Evolutionary conservation across 371 early-diverging fungal species (phyloP).

Genomic region (Mucor velutinosus): DNA sequence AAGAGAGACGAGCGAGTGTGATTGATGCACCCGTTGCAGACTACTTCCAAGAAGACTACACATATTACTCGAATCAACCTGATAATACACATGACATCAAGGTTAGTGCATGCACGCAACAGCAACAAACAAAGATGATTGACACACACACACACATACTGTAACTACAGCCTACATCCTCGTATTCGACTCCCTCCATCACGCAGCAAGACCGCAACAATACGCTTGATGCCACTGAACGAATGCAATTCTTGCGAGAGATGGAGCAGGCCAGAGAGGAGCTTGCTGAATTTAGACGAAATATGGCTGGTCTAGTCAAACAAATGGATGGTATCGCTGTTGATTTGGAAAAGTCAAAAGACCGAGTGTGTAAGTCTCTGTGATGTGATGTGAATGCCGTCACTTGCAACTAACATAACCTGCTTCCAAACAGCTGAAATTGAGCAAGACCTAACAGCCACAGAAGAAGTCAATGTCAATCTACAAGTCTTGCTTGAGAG

Average conservation of each 20-base stretch:
- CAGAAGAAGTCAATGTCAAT: constrained; percentile 64
- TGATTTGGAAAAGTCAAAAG: constrained; percentile 49
- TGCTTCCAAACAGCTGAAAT: constrained; percentile 42
- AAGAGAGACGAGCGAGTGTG: constrained; percentile 15
- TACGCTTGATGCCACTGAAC: constrained; percentile 20
- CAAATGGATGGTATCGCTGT: constrained; percentile 62
- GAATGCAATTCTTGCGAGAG: constrained; percentile 33
- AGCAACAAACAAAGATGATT: not conserved
- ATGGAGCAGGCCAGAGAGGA: constrained; percentile 55
- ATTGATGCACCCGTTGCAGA: not conserved
- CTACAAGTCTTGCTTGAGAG: constrained; percentile 57
- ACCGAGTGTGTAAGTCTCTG: constrained; percentile 35
- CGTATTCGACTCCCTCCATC: constrained; percentile 22
- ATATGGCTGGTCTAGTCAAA: constrained; percentile 54
- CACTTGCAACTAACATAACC: not conserved
- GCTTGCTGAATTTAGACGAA: constrained; percentile 52
- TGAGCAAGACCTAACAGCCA: constrained; percentile 56
- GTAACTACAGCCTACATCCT: constrained; percentile 12
- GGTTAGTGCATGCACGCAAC: not conserved
- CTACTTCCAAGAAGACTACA: constrained; percentile 4
- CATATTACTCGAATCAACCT: constrained; percentile 1
- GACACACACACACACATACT: not conserved
- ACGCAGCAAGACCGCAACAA: constrained; percentile 1
- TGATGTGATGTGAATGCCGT: not conserved
- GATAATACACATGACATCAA: constrained; percentile 4